phyloP scores from a whole-genome alignment of 257 asterid genomes.

The Solanum medicagineum region DNA sequence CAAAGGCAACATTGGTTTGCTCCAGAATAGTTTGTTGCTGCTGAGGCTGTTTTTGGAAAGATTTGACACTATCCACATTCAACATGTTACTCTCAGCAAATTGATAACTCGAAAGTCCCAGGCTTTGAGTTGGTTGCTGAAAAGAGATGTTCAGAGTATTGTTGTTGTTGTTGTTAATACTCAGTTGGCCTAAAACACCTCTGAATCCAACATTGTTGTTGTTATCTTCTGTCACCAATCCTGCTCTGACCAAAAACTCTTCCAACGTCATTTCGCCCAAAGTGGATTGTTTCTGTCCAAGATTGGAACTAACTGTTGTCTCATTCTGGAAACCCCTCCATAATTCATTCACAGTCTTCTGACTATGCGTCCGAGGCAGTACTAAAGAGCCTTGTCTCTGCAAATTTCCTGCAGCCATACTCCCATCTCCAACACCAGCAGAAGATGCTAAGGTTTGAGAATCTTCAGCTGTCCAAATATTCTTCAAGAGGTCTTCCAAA shows the following conservation, averaged over 20 bases:
- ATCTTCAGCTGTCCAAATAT: slow-evolving; percentile 82
- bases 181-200: slow-evolving; percentile 23
- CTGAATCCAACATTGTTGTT: slow-evolving; percentile 23
- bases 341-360: slow-evolving; percentile 72
- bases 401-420: slow-evolving; percentile 34
- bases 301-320: slow-evolving; percentile 17
- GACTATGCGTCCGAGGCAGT: slow-evolving; percentile 73
- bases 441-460: slow-evolving; percentile 29
- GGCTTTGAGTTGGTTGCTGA: slow-evolving; percentile 33
- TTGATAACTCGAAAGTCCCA: slow-evolving; percentile 33
- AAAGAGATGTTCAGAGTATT: slow-evolving; percentile 27
- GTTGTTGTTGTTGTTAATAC: slow-evolving; percentile 4
- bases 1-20: slow-evolving; percentile 44
- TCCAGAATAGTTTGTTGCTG: slow-evolving; percentile 49
- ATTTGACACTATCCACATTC: slow-evolving; percentile 21
- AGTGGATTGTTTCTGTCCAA: slow-evolving; percentile 55
- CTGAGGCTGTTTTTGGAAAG: slow-evolving; percentile 18
- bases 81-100: slow-evolving; percentile 16
- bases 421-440: slow-evolving; percentile 24
- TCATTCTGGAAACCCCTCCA: slow-evolving; percentile 70
- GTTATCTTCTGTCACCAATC: slow-evolving; percentile 69
- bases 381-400: slow-evolving; percentile 77
- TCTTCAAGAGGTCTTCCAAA: slow-evolving; percentile 83
- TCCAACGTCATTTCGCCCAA: slow-evolving; percentile 78
- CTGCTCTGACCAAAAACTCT: slow-evolving; percentile 66